Evolutionary conservation across 768 basidiomycete species (phyloP).

Genomic region (Pleurotus citrinopileatus): DNA sequence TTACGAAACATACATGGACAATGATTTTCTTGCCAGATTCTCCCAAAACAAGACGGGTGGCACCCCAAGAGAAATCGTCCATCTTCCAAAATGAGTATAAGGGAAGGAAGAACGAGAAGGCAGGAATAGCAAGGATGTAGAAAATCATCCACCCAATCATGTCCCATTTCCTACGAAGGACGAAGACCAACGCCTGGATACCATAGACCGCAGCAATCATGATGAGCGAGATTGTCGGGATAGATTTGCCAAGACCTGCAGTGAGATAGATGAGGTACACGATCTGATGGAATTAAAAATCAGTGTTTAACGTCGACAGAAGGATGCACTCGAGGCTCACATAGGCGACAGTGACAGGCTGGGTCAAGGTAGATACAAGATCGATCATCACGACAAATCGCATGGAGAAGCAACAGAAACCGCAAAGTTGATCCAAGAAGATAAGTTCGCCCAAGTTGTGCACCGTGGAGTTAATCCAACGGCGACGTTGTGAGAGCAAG

Average conservation of each 20-base stretch:
- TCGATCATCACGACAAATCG: constrained; percentile 98
- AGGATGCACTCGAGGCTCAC: constrained; percentile 45
- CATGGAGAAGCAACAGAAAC: constrained; percentile 99
- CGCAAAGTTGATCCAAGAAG: constrained; percentile 88
- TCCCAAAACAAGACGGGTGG: constrained; percentile 88
- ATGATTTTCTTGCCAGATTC: constrained; percentile 95
- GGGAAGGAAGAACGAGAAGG: constrained; percentile 91
- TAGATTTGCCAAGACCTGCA: constrained; percentile 56
- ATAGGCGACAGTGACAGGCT: constrained; percentile 86
- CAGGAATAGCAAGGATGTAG: constrained; percentile 92
- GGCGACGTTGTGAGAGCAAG: constrained; percentile 91
- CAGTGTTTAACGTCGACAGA: constrained; percentile 6
- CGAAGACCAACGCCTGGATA: constrained; percentile 87
- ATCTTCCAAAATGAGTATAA: constrained; percentile 97
- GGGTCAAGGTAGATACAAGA: constrained; percentile 80
- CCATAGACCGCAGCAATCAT: constrained; percentile 96
- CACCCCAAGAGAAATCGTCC: constrained; percentile 98
- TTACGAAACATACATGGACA: constrained; percentile 67
- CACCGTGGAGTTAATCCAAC: constrained; percentile 99
- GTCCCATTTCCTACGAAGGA: constrained; percentile 94
- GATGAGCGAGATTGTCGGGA: constrained; percentile 82
- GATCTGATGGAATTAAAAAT: constrained; percentile 59
- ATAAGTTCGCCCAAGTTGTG: constrained; percentile 95
- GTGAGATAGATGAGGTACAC: constrained; percentile 86
- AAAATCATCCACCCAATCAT: constrained; percentile 98